Evolutionary conservation across 2,329 filamentous ascomycete genomes (phyloP).

Genomic region (Stagonosporopsis rhizophila): DNA sequence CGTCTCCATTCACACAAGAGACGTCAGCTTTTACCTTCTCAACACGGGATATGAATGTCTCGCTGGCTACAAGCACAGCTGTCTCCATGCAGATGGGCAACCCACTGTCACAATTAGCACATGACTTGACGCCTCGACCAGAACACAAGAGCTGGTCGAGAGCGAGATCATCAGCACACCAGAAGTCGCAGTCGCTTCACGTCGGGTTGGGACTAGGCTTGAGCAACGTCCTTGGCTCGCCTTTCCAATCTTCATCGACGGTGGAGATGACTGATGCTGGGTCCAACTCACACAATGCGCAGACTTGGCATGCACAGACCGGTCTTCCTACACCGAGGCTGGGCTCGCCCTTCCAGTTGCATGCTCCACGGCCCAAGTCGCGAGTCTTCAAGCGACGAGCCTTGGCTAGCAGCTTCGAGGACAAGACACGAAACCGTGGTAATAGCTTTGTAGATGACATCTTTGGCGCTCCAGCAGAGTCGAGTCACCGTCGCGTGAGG

Average conservation of each 20-base stretch:
- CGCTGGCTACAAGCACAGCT: slow-evolving; percentile 60
- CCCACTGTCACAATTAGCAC: slow-evolving; percentile 56
- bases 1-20: slow-evolving; percentile 45
- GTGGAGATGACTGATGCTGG: slow-evolving; percentile 30
- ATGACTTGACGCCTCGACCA: slow-evolving; percentile 43
- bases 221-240: slow-evolving; percentile 52
- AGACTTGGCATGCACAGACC: slow-evolving; percentile 44
- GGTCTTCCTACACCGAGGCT: slow-evolving; percentile 39
- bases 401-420: slow-evolving; percentile 61
- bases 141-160: slow-evolving; percentile 52
- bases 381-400: slow-evolving; percentile 66
- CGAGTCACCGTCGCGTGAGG: slow-evolving; percentile 63
- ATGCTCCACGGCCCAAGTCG: slow-evolving; percentile 59
- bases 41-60: slow-evolving; percentile 59
- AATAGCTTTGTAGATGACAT: slow-evolving; percentile 55
- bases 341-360: slow-evolving; percentile 63
- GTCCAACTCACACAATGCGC: slow-evolving; percentile 35
- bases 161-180: slow-evolving; percentile 57
- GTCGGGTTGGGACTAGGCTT: slow-evolving; percentile 55
- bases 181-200: slow-evolving; percentile 60
- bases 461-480: slow-evolving; percentile 57
- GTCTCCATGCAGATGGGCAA: slow-evolving; percentile 59
- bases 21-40: slow-evolving; percentile 47
- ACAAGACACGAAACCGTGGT: slow-evolving; percentile 47
- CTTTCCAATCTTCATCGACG: slow-evolving; percentile 47